phyloP scores from a whole-genome alignment of 768 basidiomycete genomes.

The Trametes meyenii region DNA sequence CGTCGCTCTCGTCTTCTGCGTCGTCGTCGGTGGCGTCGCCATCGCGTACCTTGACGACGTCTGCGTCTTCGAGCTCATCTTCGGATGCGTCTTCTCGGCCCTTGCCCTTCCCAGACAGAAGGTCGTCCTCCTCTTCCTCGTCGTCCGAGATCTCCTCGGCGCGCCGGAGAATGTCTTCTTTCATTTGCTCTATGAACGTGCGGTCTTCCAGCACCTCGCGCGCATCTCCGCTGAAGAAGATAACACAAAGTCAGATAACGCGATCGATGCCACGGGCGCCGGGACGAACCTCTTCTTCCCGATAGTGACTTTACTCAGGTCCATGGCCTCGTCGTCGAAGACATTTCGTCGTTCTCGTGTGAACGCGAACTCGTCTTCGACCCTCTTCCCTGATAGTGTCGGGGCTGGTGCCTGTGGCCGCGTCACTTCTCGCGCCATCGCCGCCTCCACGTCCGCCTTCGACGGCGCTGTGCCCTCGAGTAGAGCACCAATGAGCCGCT shows the following conservation, averaged over 20 bases:
- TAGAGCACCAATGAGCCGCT: conserved; percentile 69
- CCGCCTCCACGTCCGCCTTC: conserved; percentile 33
- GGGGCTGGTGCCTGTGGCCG: no score
- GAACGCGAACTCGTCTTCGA: conserved; percentile 28
- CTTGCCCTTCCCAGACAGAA: conserved; percentile 27
- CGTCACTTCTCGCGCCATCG: conserved; percentile 22
- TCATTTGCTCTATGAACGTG: conserved; percentile 70
- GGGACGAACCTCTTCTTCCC: conserved; percentile 65
- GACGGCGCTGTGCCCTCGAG: conserved; percentile 70
- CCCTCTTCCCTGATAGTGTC: background rate
- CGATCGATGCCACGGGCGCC: background rate
- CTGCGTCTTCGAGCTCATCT: conserved; percentile 52
- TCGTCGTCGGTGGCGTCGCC: conserved; percentile 54
- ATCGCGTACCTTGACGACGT: conserved; percentile 58
- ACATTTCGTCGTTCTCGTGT: conserved; percentile 65
- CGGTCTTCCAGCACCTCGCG: conserved; percentile 55
- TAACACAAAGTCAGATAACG: conserved; percentile 2
- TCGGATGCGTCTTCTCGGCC: conserved; percentile 47
- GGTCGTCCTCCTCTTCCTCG: conserved; percentile 53
- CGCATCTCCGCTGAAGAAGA: conserved; percentile 45
- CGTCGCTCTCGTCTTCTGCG: conserved; percentile 42
- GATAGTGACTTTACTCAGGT: conserved; percentile 56
- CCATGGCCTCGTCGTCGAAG: conserved; percentile 74
- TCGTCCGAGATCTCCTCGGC: conserved; percentile 66
- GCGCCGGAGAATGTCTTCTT: conserved; percentile 78